Evolutionary conservation across 2,329 filamentous ascomycete species (phyloP).

Genomic region (Acrocalymma vagum): DNA sequence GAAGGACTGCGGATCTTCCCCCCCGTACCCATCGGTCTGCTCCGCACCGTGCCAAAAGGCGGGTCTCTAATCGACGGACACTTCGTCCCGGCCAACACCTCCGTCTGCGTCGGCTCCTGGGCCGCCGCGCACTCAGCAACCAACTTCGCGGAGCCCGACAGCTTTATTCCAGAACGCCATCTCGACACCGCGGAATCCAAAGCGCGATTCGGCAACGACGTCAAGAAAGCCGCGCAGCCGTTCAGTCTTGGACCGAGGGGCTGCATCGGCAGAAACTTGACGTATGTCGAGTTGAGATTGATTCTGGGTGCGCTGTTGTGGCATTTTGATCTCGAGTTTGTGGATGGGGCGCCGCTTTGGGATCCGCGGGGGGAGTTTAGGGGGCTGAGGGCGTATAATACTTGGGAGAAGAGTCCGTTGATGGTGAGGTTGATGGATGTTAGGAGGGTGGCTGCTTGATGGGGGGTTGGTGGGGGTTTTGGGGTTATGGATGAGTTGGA

Average conservation of each 20-base stretch:
- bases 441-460: conserved; percentile 26
- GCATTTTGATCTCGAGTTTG: conserved; percentile 45
- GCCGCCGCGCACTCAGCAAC: conserved; percentile 35
- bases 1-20: conserved; percentile 58
- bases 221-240: conserved; percentile 40
- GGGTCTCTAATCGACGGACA: conserved; percentile 49
- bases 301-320: conserved; percentile 42
- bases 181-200: conserved; percentile 29
- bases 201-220: conserved; percentile 24
- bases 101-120: conserved; percentile 36
- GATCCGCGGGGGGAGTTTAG: conserved; percentile 35
- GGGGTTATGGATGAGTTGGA: no score
- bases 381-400: conserved; percentile 39
- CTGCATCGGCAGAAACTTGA: conserved; percentile 42
- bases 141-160: conserved; percentile 44
- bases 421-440: conserved; percentile 41
- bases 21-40: conserved; percentile 52
- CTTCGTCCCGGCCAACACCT: conserved; percentile 43
- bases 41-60: conserved; percentile 44
- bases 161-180: conserved; percentile 47
- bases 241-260: conserved; percentile 40
- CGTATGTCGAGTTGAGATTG: conserved; percentile 46
- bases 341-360: conserved; percentile 38
- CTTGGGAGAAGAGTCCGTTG: conserved; percentile 45
- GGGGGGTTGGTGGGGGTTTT: no score